These are phyloP conservation scores for Colletotrichum magnum DNA, from an alignment of 2,329 filamentous ascomycete species.

Conservation along the genomic window DNA sequence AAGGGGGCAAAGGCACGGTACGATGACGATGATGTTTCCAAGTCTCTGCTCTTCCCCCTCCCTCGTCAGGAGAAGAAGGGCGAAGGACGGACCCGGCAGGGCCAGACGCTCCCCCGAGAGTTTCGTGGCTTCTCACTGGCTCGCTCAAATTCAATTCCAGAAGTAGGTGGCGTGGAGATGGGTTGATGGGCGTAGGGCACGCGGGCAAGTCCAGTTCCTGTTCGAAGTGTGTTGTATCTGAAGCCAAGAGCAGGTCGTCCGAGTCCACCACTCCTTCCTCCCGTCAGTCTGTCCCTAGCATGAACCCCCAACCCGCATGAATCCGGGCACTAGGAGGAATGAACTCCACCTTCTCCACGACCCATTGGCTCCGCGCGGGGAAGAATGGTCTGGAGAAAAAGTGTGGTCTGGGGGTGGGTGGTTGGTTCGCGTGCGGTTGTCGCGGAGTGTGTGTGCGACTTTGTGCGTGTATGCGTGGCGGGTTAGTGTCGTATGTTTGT, in stretches of 20 bases:
- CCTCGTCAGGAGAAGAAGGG: constrained; percentile 1
- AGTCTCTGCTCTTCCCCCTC: too few relatives aligned
- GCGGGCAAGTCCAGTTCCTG: constrained; percentile 17
- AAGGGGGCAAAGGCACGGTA: neutral
- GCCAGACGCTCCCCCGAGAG: neutral
- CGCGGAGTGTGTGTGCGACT: neutral
- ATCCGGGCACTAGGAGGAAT: constrained; percentile 20
- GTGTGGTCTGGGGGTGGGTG: neutral
- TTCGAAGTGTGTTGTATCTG: constrained; percentile 12
- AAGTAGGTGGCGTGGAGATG: constrained; percentile 21
- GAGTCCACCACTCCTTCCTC: too few relatives aligned
- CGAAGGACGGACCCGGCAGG: neutral
- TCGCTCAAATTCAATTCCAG: constrained; percentile 36
- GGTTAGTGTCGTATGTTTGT: neutral
- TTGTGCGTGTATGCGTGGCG: neutral
- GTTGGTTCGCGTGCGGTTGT: neutral
- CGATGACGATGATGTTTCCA: constrained; percentile 15
- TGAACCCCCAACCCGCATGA: constrained; percentile 6
- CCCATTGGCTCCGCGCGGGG: constrained; percentile 37
- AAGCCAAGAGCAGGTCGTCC: constrained; percentile 8
- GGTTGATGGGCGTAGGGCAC: neutral
- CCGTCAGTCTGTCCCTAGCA: too few relatives aligned
- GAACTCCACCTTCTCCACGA: constrained; percentile 37
- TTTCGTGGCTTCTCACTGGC: constrained; percentile 33
- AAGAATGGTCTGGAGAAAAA: constrained; percentile 33